Base-by-base conservation (phyloP, 2,329 filamentous ascomycete species). In the Cladosporium sp. region DNA sequence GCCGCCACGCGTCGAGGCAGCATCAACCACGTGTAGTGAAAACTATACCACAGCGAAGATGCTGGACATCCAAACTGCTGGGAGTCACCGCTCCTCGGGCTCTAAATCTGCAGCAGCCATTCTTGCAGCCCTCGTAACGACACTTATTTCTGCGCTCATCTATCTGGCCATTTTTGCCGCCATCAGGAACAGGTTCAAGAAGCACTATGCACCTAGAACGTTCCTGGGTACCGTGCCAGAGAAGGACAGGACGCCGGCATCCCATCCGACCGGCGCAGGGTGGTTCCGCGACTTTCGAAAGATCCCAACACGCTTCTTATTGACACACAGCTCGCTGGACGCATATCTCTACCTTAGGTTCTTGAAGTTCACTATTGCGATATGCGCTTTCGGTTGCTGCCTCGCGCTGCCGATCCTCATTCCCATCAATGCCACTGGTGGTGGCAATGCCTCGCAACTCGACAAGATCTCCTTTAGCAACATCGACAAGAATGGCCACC, bases 221-320 rank as follows among this genome's bases (percentile, higher is more conserved):
- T 76, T 75, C 64, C 67, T 76, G 11, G 74, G 72, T 7, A 74
- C 72, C 3, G 70, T 76, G 13, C 71, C 72, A 2, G 71, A 73
- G 58, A 75, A 76, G 66, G 67, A 76, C 59, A 69, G 74, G 8
- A 76, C 74, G 8, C 74, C 74, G 21, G 66, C 68, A 3, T 70
- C 69, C 18, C 66, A 67, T 21, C 68, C 70, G 1, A 63, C 68
- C 18, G 72, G 73, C 14, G 64, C 61, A 30, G 70, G 69, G 53
- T 88, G 85, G 85, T 79, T 87, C 60, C 76, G 74, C 7, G 78
- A 81, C 64, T 82, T 81, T 68, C 74, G 76, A 26, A 71, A 69
- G 70, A 79, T 82, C 53, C 72, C 77, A 32, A 81, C 83, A 70
- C 73, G 73, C 39, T 81, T 80, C 66, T 77, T 83, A 25, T 76